phyloP scores from a whole-genome alignment of 2,329 filamentous ascomycete genomes.

The Fusarium scirpi region DNA sequence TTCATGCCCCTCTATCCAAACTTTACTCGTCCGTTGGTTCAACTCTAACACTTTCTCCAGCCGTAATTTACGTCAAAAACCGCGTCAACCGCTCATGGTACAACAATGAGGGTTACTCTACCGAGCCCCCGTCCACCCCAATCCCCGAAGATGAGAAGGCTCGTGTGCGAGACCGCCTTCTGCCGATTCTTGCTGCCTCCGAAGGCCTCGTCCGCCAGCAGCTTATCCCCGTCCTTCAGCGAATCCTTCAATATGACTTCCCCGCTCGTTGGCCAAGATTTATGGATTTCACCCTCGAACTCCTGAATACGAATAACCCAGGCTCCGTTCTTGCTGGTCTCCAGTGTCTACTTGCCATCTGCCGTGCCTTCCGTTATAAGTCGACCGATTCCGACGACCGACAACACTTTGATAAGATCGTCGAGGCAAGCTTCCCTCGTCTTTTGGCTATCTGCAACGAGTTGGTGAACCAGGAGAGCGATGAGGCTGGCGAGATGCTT shows the following conservation, averaged over 20 bases:
- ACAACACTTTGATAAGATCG: slow-evolving; percentile 92
- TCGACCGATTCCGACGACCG: slow-evolving; percentile 78
- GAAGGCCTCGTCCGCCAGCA: slow-evolving; percentile 88
- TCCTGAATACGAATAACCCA: slow-evolving; percentile 88
- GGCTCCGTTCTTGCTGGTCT: slow-evolving; percentile 91
- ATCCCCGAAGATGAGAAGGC: slow-evolving; percentile 92
- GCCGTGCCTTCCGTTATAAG: slow-evolving; percentile 96
- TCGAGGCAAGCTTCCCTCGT: slow-evolving; percentile 89
- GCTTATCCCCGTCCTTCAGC: slow-evolving; percentile 92
- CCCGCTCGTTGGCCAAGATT: slow-evolving; percentile 94
- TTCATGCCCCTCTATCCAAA: slow-evolving; percentile 9
- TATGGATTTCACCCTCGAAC: slow-evolving; percentile 89
- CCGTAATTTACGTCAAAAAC: slow-evolving; percentile 98
- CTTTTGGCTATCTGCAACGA: slow-evolving; percentile 88
- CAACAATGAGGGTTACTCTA: slow-evolving; percentile 77
- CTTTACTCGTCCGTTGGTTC: slow-evolving; percentile 40
- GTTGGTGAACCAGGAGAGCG: slow-evolving; percentile 88
- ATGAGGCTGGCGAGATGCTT: slow-evolving; percentile 97
- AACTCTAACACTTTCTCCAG: slow-evolving; percentile 60
- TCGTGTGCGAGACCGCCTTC: slow-evolving; percentile 85
- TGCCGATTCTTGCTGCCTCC: slow-evolving; percentile 87
- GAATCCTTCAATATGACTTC: slow-evolving; percentile 96
- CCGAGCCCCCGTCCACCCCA: slow-evolving; percentile 66
- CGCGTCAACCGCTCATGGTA: slow-evolving; percentile 94
- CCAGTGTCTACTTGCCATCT: slow-evolving; percentile 94